Base-by-base conservation (phyloP, 1,284 basidiomycete genomes). In the Athelia psychrophila region DNA sequence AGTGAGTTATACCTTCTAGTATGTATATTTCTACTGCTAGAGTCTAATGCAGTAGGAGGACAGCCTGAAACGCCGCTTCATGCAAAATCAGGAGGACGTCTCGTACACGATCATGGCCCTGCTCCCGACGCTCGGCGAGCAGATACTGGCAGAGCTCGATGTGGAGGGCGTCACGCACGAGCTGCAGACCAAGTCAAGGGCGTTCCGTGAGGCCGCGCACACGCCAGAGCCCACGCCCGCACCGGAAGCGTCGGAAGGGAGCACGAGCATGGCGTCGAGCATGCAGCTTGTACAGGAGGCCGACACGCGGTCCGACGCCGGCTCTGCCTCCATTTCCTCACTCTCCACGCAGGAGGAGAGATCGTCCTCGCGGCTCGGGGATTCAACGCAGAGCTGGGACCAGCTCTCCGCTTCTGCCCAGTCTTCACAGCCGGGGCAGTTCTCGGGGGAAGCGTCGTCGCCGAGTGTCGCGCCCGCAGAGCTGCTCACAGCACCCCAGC, bases 61-160 rank as follows among this genome's bases (percentile, higher is more conserved):
- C 51, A 94, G 91, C 60, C 73, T 96, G 23, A 79, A 84, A 48
- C 76, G 85, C 47, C 77, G 94, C 38, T 96, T 95, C 66, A 75
- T 81, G 40, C 85, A 92, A 61, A 93, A 89, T 49, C 88, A 91
- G 59, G 85, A 93, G 56, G 89, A 95, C 64, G 81, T 84, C 45
- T 83, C 84, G 12, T 96, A 87, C 64, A 95, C 91, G 1, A 76
- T 92, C 36, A 83, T 92, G 64, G 86, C 90, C 0, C 79, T 94
- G 30, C 71, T 95, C 9, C 89, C 91, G 0, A 88, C 88, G 0
- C 77, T 96, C 10, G 81, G 85, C 1, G 74, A 82, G 16, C 84
- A 90, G 58, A 78, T 96, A 13, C 71, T 92, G 16, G 71, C 78
- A 24, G 83, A 83, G 45, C 88, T 95, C 83, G 85, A 96, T 60